Conservation (phyloP, 2,329 filamentous ascomycete genomes). For the Apiospora saccharicola region DNA sequence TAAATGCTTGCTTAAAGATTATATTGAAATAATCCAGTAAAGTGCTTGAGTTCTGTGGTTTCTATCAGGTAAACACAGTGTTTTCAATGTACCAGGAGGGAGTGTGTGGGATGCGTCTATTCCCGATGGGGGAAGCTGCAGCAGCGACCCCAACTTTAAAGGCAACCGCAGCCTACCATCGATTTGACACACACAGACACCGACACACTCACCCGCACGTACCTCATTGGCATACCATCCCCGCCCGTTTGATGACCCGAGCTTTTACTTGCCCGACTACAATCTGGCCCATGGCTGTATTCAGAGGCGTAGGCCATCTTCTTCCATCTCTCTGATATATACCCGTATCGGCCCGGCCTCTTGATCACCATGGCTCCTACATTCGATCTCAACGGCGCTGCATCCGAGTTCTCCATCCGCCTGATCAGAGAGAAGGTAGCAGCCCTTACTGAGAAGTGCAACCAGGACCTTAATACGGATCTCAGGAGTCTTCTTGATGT, state of each 20-base stretch:
- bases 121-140: not conserved
- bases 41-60: too few species aligned
- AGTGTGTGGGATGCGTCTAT: not conserved
- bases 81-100: not conserved
- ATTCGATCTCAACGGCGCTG: constrained; percentile 7
- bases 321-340: not conserved
- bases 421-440: not conserved
- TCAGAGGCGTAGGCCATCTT: not conserved
- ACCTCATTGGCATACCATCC: not conserved
- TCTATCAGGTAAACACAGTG: not conserved
- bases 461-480: not conserved
- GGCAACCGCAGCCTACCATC: not conserved
- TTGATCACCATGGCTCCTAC: not conserved
- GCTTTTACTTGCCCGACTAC: not conserved
- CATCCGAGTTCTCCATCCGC: not conserved
- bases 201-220: not conserved
- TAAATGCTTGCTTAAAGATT: too few species aligned
- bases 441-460: not conserved
- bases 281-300: not conserved
- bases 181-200: not conserved
- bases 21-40: too few species aligned
- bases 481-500: not conserved
- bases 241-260: not conserved
- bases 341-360: not conserved
- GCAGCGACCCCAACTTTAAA: constrained; percentile 2